A percentile compares a stretch with the other conserved stretches of the same genome.
phyloP scores from a whole-genome alignment of 2,329 filamentous ascomycete genomes.

The Thermochaetoides dissita region DNA sequence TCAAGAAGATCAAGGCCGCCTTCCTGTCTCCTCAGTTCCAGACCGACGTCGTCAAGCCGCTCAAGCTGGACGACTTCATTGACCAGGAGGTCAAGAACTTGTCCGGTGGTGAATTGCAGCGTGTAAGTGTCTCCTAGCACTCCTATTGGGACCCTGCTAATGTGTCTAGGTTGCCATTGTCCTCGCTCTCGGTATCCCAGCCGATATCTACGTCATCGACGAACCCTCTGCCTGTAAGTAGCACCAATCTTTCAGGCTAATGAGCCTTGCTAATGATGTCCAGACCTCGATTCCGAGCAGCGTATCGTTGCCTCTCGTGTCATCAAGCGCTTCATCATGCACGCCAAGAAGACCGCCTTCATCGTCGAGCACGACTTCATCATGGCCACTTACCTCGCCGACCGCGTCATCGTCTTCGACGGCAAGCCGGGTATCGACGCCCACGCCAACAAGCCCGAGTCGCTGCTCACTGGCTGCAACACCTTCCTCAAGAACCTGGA shows the following conservation, averaged over 20 bases:
- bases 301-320: constrained; percentile 94
- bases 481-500: constrained; percentile 90
- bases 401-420: constrained; percentile 97
- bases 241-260: neutral
- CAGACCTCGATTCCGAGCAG: constrained; percentile 88
- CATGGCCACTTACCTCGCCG: constrained; percentile 64
- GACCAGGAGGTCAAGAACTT: constrained; percentile 99
- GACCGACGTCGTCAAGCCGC: constrained; percentile 98
- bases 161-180: constrained; percentile 46
- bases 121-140: constrained; percentile 39
- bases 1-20: constrained; percentile 97
- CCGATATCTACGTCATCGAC: constrained; percentile 97
- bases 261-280: neutral
- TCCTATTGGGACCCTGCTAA: constrained; percentile 3
- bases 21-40: constrained; percentile 98
- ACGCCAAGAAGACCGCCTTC: constrained; percentile 98
- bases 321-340: constrained; percentile 99
- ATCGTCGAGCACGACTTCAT: constrained; percentile 99
- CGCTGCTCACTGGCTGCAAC: constrained; percentile 90
- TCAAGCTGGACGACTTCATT: constrained; percentile 97
- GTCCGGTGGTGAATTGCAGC: constrained; percentile 97
- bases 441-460: constrained; percentile 80
- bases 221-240: constrained; percentile 67
- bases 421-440: constrained; percentile 80
- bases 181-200: constrained; percentile 83